Base-by-base conservation (phyloP, 257 asterid species). In the Solanum paucissectum region DNA sequence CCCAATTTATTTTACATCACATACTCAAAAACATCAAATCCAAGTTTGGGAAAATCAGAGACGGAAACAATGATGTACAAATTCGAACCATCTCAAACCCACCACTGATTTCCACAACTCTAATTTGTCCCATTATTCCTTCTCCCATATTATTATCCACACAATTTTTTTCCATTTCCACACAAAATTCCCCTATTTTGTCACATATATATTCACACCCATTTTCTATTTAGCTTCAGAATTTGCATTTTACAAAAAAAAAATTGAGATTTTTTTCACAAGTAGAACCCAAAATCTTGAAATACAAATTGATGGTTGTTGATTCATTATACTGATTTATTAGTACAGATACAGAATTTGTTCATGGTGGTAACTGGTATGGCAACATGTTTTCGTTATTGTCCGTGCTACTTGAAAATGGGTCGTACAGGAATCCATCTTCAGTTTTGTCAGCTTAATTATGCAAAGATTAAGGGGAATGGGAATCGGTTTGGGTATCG, bases 391-490 rank as follows among this genome's bases (percentile, higher is more conserved):
- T 82, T 46, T 49, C 69, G 85, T 72, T 74, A 55, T 84, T 92
- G 93, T 88, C 90, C 87, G 27, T 93, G 96, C 93, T 6, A 90
- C 89, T 74, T 92, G 86, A 89, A 87, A 86, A 87, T 91, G 93
- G 90, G 91, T 91, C 95, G 88, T 73, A 87, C 85, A 49, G 85
- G 89, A 46, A 87, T 92, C 88, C 93, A 89, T 77, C 85, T 93
- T 89, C 91, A 87, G 84, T 88, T 90, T 74, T 88, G 88, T 34
- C 94, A 89, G 62, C 91, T 88, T 71, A 91, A 91, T 75, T 89
- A 91, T 88, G 32, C 86, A 9, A 82, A 49, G 42, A 49, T 87
- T 83, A 86, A 62, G 52, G 27, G 38, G 0, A 46, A 91, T 83
- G 92, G 89, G 83, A 88, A 87, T n/a, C 91, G 92, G 64, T 64